Conservation (phyloP, 768 basidiomycete genomes). For the Multifurca ochricompacta region DNA sequence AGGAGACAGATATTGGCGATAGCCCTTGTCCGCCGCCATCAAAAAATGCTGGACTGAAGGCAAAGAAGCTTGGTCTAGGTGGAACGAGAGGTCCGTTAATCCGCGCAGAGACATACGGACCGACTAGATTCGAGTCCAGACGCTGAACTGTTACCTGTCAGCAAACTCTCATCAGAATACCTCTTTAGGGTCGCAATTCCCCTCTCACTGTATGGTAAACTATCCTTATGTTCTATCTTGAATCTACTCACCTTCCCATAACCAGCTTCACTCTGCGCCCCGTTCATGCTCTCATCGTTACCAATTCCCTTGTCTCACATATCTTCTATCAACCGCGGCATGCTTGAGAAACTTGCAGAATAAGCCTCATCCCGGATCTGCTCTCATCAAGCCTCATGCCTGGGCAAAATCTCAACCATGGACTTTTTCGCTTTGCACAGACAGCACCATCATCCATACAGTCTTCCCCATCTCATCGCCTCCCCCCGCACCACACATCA, state of each 20-base stretch:
- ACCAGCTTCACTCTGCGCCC: too few relatives aligned
- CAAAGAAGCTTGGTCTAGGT: conserved; percentile 43
- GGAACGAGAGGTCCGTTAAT: conserved; percentile 33
- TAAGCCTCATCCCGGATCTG: neutral
- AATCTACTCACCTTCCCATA: too few relatives aligned
- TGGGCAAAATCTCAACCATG: neutral
- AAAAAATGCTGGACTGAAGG: conserved; percentile 47
- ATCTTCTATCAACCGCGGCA: neutral
- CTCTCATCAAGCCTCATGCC: neutral
- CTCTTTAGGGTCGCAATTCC: too few relatives aligned
- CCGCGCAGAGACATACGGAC: conserved; percentile 65
- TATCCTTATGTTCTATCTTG: too few relatives aligned
- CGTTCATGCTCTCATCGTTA: neutral
- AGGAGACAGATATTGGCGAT: conserved; percentile 71
- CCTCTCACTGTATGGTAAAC: too few relatives aligned
- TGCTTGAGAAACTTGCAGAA: neutral
- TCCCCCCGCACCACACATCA: conserved; percentile 1
- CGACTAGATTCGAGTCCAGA: conserved; percentile 39
- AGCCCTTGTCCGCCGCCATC: conserved; percentile 83
- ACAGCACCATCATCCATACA: neutral
- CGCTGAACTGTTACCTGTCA: conserved; percentile 25
- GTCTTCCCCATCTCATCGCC: neutral
- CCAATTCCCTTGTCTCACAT: neutral
- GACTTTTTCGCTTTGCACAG: neutral
- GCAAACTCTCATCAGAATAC: neutral